Evolutionary conservation across 257 asterid genomes (phyloP).

Genomic region (Ocimum tenuiflorum): DNA sequence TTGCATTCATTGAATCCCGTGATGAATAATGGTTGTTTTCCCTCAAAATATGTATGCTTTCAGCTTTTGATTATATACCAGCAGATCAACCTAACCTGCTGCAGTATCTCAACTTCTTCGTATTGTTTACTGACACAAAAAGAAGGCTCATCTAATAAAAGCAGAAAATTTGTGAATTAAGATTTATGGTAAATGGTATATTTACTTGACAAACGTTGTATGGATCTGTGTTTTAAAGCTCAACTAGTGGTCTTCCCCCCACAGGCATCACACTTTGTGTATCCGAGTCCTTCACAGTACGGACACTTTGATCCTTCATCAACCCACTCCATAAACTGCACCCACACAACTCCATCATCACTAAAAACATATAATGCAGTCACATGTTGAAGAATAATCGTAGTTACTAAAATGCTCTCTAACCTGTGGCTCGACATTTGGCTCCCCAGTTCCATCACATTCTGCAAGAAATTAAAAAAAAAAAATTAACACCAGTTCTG

Average conservation of each 20-base stretch:
- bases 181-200: not conserved
- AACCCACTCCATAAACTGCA: constrained; percentile 93
- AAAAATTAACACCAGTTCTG: not conserved
- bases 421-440: constrained; percentile 89
- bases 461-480: constrained; percentile 45
- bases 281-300: constrained; percentile 77
- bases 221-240: not conserved
- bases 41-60: too few species aligned
- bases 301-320: constrained; percentile 81
- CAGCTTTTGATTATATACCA: too few species aligned
- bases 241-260: constrained; percentile 27
- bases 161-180: too few species aligned
- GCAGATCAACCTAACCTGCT: too few species aligned
- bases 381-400: not conserved
- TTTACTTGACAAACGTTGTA: not conserved
- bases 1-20: too few species aligned
- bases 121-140: too few species aligned
- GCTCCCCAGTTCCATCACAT: constrained; percentile 98
- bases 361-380: not conserved
- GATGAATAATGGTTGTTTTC: too few species aligned
- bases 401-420: constrained; percentile 6
- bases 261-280: constrained; percentile 57
- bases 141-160: too few species aligned
- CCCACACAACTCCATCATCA: not conserved
- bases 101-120: too few species aligned